Evolutionary conservation across 1,284 basidiomycete species (phyloP).

Genomic region (Fistulina hepatica): DNA sequence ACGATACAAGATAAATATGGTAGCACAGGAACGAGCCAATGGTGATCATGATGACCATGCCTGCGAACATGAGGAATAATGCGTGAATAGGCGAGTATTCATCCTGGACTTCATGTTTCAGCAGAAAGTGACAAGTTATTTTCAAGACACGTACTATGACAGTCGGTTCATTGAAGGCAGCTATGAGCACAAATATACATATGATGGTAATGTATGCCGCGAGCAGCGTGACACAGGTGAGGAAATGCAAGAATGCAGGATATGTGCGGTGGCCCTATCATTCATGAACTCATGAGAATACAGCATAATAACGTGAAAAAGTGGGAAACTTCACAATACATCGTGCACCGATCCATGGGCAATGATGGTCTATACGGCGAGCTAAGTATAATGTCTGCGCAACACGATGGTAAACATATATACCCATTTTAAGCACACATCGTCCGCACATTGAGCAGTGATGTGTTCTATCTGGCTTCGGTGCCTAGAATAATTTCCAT

Average conservation of each 20-base stretch:
- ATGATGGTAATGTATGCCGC: constrained; percentile 51
- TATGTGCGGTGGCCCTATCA: constrained; percentile 74
- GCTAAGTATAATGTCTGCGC: constrained; percentile 14
- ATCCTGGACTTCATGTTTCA: constrained; percentile 30
- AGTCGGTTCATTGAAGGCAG: constrained; percentile 55
- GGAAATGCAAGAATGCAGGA: constrained; percentile 77
- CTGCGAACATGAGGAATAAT: constrained; percentile 53
- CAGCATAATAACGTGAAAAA: neutral
- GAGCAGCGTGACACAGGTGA: constrained; percentile 56
- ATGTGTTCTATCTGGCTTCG: constrained; percentile 77
- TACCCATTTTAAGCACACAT: constrained; percentile 82
- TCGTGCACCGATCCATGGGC: constrained; percentile 72
- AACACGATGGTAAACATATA: constrained; percentile 18
- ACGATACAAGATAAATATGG: constrained; percentile 74
- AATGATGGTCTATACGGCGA: constrained; percentile 73
- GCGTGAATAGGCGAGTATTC: constrained; percentile 61
- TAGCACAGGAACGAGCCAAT: constrained; percentile 71
- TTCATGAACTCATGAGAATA: constrained; percentile 2
- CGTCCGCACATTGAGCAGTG: constrained; percentile 71
- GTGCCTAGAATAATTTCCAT: constrained; percentile 39
- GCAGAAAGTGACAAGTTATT: neutral
- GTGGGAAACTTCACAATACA: constrained; percentile 54
- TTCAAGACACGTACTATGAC: constrained; percentile 36
- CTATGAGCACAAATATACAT: constrained; percentile 47
- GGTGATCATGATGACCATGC: constrained; percentile 52